Percentiles rank a stretch among this genome's conserved stretches.
These are phyloP conservation scores for Neurospora sp. DNA, from an alignment of 495 filamentous ascomycete genomes.

Conservation along the genomic window DNA sequence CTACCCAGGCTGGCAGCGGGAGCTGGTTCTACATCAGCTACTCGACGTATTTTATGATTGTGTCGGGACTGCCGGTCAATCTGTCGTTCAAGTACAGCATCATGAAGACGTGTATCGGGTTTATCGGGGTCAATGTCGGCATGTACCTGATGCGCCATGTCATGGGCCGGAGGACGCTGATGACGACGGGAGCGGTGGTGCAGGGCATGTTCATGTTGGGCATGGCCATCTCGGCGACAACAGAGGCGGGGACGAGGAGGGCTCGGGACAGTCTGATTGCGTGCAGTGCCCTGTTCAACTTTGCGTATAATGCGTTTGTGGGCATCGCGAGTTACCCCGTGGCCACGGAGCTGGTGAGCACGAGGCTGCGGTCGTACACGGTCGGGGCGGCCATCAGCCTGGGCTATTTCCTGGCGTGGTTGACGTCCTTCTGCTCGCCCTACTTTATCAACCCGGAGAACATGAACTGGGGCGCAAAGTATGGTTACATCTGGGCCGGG, in stretches of 20 bases:
- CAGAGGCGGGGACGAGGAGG: slow-evolving; percentile 16
- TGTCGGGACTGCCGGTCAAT: slow-evolving; percentile 25
- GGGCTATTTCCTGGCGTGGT: slow-evolving; percentile 11
- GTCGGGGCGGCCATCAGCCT: slow-evolving; percentile 12
- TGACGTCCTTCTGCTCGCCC: slow-evolving; percentile 12
- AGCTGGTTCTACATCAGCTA: slow-evolving; percentile 35
- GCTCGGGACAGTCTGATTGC: slow-evolving; percentile 20
- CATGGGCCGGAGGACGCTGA: slow-evolving; percentile 22
- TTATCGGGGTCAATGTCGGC: slow-evolving; percentile 29
- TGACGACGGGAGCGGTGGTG: slow-evolving; percentile 24
- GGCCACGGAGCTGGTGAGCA: slow-evolving; percentile 1
- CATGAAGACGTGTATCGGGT: slow-evolving; percentile 29
- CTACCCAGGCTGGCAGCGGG: slow-evolving; percentile 23
- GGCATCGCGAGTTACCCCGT: slow-evolving; percentile 7
- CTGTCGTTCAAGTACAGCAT: slow-evolving; percentile 31
- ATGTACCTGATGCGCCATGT: slow-evolving; percentile 30
- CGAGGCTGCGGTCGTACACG: slow-evolving; percentile 7
- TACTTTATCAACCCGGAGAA: slow-evolving; percentile 17
- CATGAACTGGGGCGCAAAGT: slow-evolving; percentile 27
- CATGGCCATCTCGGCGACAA: slow-evolving; percentile 24
- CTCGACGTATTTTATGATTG: slow-evolving; percentile 31
- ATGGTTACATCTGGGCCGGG: slow-evolving; percentile 44
- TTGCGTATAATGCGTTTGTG: slow-evolving; percentile 13
- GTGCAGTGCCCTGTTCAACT: slow-evolving; percentile 12
- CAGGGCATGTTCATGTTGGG: slow-evolving; percentile 28